Evolutionary conservation across 129 eudicot species (phyloP).

Genomic region (Gnaphalium uliginosum): DNA sequence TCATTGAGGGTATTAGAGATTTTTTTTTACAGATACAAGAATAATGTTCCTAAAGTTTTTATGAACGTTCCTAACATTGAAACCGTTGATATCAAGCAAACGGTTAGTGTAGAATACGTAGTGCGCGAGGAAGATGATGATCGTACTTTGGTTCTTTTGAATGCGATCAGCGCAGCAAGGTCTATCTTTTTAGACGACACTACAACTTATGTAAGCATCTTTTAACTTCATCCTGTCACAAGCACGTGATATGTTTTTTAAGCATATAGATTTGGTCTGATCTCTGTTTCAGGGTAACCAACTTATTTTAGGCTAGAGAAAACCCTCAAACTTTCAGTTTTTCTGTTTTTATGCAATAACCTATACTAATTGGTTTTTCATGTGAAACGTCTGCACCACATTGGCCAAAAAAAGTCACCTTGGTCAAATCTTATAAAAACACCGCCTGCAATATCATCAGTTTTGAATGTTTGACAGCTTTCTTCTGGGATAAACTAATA

Average conservation of each 20-base stretch:
- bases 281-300: not conserved
- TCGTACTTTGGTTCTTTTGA: no score
- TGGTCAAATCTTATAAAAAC: not conserved
- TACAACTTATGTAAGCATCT: not conserved
- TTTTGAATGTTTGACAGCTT: no score
- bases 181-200: not conserved
- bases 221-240: not conserved
- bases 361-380: not conserved
- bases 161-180: not conserved
- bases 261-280: not conserved
- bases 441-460: no score
- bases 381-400: not conserved
- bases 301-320: not conserved
- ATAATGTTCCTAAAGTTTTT: no score
- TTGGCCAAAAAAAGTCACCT: not conserved
- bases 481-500: no score
- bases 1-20: no score
- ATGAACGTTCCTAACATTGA: no score
- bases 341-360: not conserved
- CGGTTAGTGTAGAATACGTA: not conserved
- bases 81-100: not conserved
- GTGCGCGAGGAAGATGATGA: not conserved
- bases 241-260: not conserved
- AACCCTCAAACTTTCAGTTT: no score
- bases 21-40: no score